Evolutionary conservation across 495 filamentous ascomycete genomes (phyloP).

Genomic region (Aspergillus incahuasiensis): DNA sequence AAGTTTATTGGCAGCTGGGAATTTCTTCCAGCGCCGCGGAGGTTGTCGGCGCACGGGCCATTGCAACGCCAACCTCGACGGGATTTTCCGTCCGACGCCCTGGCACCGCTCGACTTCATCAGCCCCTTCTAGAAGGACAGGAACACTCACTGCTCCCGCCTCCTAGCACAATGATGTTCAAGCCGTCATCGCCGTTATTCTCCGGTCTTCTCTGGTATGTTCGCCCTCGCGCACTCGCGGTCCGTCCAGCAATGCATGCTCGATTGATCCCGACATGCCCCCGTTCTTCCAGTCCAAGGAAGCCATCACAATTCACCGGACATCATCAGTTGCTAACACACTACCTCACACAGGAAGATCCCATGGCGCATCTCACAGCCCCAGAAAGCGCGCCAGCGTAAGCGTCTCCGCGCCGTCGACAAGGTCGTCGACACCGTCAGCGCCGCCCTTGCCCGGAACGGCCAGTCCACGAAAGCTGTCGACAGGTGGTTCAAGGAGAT

Average conservation of each 20-base stretch:
- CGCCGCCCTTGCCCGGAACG: constrained; percentile 66
- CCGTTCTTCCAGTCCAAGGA: neutral
- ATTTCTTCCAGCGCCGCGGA: constrained; percentile 21
- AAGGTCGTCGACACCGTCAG: constrained; percentile 71
- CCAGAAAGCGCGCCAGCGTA: constrained; percentile 86
- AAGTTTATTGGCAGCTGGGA: constrained; percentile 16
- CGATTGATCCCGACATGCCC: neutral
- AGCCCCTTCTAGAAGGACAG: neutral
- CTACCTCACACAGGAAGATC: constrained; percentile 71
- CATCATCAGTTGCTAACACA: neutral
- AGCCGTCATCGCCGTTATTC: constrained; percentile 66
- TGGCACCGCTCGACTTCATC: neutral
- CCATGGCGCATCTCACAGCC: constrained; percentile 89
- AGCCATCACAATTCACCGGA: no score
- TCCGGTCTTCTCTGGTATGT: constrained; percentile 81
- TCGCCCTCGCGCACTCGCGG: neutral
- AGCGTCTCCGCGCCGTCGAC: constrained; percentile 82
- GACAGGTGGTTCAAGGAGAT: constrained; percentile 91
- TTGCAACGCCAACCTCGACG: constrained; percentile 9
- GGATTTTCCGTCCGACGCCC: constrained; percentile 21
- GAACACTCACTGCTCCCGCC: neutral
- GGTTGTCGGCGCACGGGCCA: constrained; percentile 20
- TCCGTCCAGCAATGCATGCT: no score
- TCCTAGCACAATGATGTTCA: constrained; percentile 48
- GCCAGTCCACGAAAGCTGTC: constrained; percentile 64